phyloP scores from a whole-genome alignment of 208 protist species.

The Trichomonas tenax region DNA sequence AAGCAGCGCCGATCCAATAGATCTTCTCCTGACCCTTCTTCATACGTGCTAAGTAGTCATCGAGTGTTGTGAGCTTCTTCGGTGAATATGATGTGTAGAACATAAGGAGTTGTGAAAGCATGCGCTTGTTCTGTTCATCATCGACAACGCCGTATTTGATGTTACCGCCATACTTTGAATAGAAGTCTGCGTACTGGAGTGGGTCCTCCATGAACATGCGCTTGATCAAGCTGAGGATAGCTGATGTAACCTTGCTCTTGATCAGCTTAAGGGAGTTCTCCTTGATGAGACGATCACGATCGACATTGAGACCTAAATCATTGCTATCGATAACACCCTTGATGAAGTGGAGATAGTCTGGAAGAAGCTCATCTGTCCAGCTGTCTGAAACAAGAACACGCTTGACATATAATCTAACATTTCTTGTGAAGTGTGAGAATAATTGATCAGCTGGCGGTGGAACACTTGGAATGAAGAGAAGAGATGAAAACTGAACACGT shows the following conservation, averaged over 20 bases:
- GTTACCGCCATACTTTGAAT: slow-evolving; percentile 74
- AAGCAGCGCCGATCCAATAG: slow-evolving; percentile 39
- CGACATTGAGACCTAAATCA: slow-evolving; percentile 97
- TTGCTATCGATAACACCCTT: slow-evolving; percentile 95
- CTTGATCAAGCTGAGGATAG: slow-evolving; percentile 70
- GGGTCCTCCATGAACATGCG: slow-evolving; percentile 49
- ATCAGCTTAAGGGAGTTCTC: slow-evolving; percentile 78
- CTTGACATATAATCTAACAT: slow-evolving; percentile 76
- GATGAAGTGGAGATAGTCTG: slow-evolving; percentile 54
- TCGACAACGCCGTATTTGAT: slow-evolving; percentile 92
- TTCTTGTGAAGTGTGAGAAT: slow-evolving; percentile 43
- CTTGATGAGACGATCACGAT: slow-evolving; percentile 93
- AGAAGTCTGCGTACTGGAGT: slow-evolving; percentile 62
- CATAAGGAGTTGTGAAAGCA: slow-evolving; percentile 87
- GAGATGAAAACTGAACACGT: slow-evolving; percentile 79
- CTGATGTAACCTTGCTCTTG: slow-evolving; percentile 84
- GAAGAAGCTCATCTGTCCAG: slow-evolving; percentile 10
- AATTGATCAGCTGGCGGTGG: slow-evolving; percentile 70
- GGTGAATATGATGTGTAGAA: slow-evolving; percentile 39
- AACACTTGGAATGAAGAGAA: slow-evolving; percentile 85
- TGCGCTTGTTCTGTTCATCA: slow-evolving; percentile 75
- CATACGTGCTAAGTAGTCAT: slow-evolving; percentile 70
- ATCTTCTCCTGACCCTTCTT: slow-evolving; percentile 39
- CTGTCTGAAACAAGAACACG: slow-evolving; percentile 92
- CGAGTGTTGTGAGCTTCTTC: slow-evolving; percentile 72